Base-by-base conservation (phyloP, 2,329 filamentous ascomycete genomes). In the Cercospora brassicicola region DNA sequence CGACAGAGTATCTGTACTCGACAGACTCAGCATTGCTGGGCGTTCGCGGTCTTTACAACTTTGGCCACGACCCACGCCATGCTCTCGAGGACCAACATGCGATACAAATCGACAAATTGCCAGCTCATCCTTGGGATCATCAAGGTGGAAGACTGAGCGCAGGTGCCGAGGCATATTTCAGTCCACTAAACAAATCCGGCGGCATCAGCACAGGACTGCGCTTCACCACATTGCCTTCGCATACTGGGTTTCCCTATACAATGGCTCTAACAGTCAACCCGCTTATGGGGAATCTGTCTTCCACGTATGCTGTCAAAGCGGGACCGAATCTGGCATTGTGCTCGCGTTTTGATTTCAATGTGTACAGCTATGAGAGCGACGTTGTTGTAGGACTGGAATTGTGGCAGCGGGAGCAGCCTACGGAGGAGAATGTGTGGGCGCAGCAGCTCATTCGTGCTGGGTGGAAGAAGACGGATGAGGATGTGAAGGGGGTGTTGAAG, bases 291-390 rank as follows among this genome's bases (percentile, higher is more conserved):
- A 96, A 92, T 76, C 85, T 99, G 68, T 94, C 91, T 66, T 92
- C 93, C 39, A 96, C 89, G 15, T 99, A 99, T 78, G 92, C 95
- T 0, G 92, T 98, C 59, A 91, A 92, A 76, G 94, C 94, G 1
- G 93, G 93, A 2, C 87, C 87, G 36, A 89, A 93, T 75, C 88
- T 96, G 73, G 91, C 93, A 10, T 86, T 99, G 60, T 95, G 93
- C 71, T 96, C 93, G 23, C 89, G 91, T 60, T 94, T 98, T 81
- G 93, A 96, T 77, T 99, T 99, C 81, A 99, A 99, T 76, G 91
- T 97, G 60, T 98, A 97, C 81, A 97, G 93, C 78, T 99, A 97
- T 82, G 95, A 99, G 82, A 97, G 93, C 77, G 91, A 95, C 67
- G 90, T 97, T 84, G 90, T 93, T 28, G 87, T 98, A 26, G 95